Base-by-base conservation (phyloP, 2,329 filamentous ascomycete species). In the Stylonectria norvegica region DNA sequence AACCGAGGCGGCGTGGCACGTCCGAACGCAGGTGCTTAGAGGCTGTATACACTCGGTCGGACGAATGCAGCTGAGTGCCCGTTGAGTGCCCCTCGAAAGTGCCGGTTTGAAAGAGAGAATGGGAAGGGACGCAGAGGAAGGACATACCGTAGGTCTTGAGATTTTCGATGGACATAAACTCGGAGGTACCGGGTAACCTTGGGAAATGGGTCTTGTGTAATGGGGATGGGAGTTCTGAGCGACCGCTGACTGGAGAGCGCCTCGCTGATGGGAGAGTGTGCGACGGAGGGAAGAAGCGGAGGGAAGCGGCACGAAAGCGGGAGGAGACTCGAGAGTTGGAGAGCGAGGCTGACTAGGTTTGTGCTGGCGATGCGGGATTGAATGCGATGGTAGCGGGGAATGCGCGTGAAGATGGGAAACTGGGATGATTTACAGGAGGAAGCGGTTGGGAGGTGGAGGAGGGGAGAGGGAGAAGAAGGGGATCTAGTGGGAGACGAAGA, bases 81-180 rank as follows among this genome's bases (percentile, higher is more conserved):
- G n/a, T n/a, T n/a, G n/a, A n/a, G n/a, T n/a, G n/a, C n/a, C n/a
- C n/a, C n/a, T n/a, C n/a, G n/a, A n/a, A n/a, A 19, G 22, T 11
- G 12, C 36, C 34, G 34, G 27, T 20, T n/a, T 20, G 8, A 4
- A n/a, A 11, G 11, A 36, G 31, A 20, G n/a, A 12, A 36, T 19
- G 4, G 20, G 36, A 19, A n/a, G 20, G 15, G 11, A 32, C 16
- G 16, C 12, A 27, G 40, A 38, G 37, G 25, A 18, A 11, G 16
- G 41, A 77, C 86, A 67, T 75, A 93, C 87, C 87, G 83, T 89
- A 89, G 79, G 85, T 83, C 83, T 93, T 93, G 75, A 94, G 86
- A 81, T 94, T 94, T 89, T 93, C 86, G 86, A 93, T 93, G 83
- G 88, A 93, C 88, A 93, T 93, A 90, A 89, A 90, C 85, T 86